Percentiles rank a stretch among this genome's conserved stretches.
Evolutionary conservation across 306 rosid species (phyloP).

Genomic region (Hylodesmum podocarpum): DNA sequence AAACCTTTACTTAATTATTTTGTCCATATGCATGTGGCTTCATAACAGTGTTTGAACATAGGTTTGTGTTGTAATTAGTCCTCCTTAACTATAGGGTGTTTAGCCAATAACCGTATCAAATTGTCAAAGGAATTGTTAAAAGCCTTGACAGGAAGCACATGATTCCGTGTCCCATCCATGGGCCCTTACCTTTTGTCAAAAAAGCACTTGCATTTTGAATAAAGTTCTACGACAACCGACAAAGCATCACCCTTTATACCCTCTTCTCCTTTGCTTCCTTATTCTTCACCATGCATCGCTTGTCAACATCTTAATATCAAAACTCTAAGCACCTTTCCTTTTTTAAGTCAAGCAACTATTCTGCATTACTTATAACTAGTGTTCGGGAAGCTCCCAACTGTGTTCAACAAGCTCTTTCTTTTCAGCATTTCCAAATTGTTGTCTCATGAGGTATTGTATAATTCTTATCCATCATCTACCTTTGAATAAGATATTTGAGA

Average conservation of each 20-base stretch:
- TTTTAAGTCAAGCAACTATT: conserved; percentile 31
- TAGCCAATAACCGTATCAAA: neutral
- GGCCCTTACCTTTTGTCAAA: conserved; percentile 48
- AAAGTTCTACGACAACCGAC: conserved; percentile 50
- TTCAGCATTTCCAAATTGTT: conserved; percentile 11
- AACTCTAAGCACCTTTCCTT: conserved; percentile 34
- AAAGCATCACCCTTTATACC: conserved; percentile 61
- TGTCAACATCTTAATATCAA: conserved; percentile 43
- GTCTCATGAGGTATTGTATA: neutral
- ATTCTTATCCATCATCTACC: neutral
- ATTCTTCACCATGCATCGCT: conserved; percentile 39
- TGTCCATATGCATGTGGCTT: neutral
- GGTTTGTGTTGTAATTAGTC: neutral
- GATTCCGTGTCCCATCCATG: conserved; percentile 52
- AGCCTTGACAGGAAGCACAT: conserved; percentile 50
- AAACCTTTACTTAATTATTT: neutral
- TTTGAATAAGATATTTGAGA: neutral
- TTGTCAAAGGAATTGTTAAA: conserved; percentile 25
- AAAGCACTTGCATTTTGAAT: conserved; percentile 61
- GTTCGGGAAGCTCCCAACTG: conserved; percentile 39
- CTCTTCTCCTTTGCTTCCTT: conserved; percentile 34
- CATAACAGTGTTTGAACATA: conserved; percentile 5
- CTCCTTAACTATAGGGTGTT: conserved; percentile 5
- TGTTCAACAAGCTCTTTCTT: conserved; percentile 28
- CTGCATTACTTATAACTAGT: conserved; percentile 6